Evolutionary conservation across 2,329 filamentous ascomycete species (phyloP), one percentile per base, ranked within the genome.

Genomic region (Talaromyces sp.): DNA sequence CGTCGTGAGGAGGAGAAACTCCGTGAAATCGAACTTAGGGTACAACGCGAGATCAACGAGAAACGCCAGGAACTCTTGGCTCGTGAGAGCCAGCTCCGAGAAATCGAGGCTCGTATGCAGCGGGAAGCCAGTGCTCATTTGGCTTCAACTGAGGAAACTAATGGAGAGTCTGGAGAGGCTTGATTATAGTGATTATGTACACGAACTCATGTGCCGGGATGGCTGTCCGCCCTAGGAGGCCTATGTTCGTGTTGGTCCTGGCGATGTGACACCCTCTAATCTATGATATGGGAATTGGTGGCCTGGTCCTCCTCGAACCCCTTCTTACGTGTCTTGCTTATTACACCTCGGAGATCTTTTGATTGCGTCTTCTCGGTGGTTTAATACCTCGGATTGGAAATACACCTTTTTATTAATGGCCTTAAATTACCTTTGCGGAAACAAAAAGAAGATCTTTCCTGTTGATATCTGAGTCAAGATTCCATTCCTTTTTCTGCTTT

Each of bases 1-100:
- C 91, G 94, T 73, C 91, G 94, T 71, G 94, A 99, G 78, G 94
- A 99, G 81, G 94, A 99, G 88, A 99, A 99, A 83, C 88, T 99
- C 64, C 90, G 94, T 77, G 94, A 99, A 81, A 97, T 99, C 74
- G 94, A 99, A 76, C 83, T 97, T 81, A 99, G 99, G 87, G 94
- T 99, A 63, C 94, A 99, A 81, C 90, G 94, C 73, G 94, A 99
- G 79, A 99, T 99, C 81, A 96, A 97, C 80, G 94, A 97, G 85
- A 99, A 99, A 86, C 88, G 94, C 80, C 94, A 99, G 80, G 94
- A 99, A 79, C 84, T 99, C 62, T 76, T 99, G 77, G 94, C 94
- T 64, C 91, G 94, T 76, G 94, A 99, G 81, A 96, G 91, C 71
- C 94, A 99, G 80, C 86, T 99, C 69, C 93, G 94, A 78, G 94